Evolutionary conservation across 2,329 filamentous ascomycete genomes (phyloP).

Genomic region (Penicillium janthinellum): DNA sequence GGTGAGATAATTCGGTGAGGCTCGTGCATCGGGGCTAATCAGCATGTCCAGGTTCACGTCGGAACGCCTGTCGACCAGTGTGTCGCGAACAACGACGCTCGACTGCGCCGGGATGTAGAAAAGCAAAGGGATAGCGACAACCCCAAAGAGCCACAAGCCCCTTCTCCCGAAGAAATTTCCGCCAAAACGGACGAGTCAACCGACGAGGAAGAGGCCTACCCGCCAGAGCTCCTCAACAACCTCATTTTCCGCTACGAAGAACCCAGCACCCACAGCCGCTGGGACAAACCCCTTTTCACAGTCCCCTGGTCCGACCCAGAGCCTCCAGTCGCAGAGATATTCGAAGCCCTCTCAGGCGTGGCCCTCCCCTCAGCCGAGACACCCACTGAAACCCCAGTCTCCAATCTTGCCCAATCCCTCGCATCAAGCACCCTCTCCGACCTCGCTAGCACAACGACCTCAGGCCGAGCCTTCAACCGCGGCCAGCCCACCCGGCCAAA

Average conservation of each 20-base stretch:
- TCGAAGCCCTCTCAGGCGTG: conserved; percentile 56
- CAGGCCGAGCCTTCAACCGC: conserved; percentile 21
- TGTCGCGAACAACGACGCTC: conserved; percentile 54
- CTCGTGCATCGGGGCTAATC: conserved; percentile 2
- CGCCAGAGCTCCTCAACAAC: conserved; percentile 61
- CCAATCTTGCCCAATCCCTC: conserved; percentile 23
- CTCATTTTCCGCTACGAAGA: conserved; percentile 68
- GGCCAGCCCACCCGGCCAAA: conserved; percentile 25
- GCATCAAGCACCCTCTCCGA: conserved; percentile 27
- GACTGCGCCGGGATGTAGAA: conserved; percentile 28
- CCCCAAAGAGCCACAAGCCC: conserved; percentile 3
- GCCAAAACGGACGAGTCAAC: conserved; percentile 2
- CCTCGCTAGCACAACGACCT: conserved; percentile 32
- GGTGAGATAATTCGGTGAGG: no score
- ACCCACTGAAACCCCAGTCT: conserved; percentile 17
- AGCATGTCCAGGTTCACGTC: conserved; percentile 53
- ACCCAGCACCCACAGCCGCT: conserved; percentile 65
- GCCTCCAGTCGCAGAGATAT: conserved; percentile 62
- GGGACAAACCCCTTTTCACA: conserved; percentile 68
- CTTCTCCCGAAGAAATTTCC: conserved; percentile 1
- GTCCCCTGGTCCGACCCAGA: conserved; percentile 58
- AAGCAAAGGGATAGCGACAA: neutral
- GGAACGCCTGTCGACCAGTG: conserved; percentile 60
- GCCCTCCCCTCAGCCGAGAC: conserved; percentile 29
- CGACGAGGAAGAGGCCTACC: conserved; percentile 47